Conservation (phyloP, 495 filamentous ascomycete genomes). For the Astrothelium subdiscretum region DNA sequence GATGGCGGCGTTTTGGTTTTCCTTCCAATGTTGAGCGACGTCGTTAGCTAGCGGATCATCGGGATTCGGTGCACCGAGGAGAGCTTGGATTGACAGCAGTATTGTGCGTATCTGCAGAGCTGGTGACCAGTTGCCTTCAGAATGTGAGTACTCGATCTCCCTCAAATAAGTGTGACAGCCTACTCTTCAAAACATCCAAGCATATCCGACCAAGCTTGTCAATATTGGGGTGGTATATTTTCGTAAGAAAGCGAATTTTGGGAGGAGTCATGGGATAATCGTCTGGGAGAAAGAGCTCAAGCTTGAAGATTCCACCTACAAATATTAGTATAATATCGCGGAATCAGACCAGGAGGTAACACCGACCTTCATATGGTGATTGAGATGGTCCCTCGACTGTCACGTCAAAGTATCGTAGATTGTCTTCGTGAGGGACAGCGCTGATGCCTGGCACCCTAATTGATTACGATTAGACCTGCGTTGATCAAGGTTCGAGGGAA, state of each 20-base stretch:
- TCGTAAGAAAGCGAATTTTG: slow-evolving; percentile 95
- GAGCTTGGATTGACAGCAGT: slow-evolving; percentile 89
- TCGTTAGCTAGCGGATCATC: slow-evolving; percentile 95
- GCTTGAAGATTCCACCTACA: slow-evolving; percentile 85
- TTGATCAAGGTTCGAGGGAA: background rate
- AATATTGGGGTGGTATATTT: slow-evolving; percentile 99
- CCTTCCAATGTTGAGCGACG: slow-evolving; percentile 96
- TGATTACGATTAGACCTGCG: slow-evolving; percentile 5
- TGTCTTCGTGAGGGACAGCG: slow-evolving; percentile 95
- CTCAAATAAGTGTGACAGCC: slow-evolving; percentile 10
- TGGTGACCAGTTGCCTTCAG: slow-evolving; percentile 91
- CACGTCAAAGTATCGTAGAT: slow-evolving; percentile 95
- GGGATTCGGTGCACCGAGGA: slow-evolving; percentile 92
- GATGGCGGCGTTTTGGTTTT: slow-evolving; percentile 83
- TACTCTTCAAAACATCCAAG: slow-evolving; percentile 95
- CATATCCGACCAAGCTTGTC: slow-evolving; percentile 96
- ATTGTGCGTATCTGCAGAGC: slow-evolving; percentile 97
- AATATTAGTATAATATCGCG: slow-evolving; percentile 1
- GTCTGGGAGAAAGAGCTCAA: slow-evolving; percentile 97
- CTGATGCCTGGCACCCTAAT: slow-evolving; percentile 88
- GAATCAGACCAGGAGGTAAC: background rate
- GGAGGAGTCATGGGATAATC: slow-evolving; percentile 99
- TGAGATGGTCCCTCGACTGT: slow-evolving; percentile 88
- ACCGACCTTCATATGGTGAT: slow-evolving; percentile 80
- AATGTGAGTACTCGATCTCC: slow-evolving; percentile 1